These are phyloP conservation scores for Przewalskia tangutica DNA, from an alignment of 257 asterid genomes.

Conservation along the genomic window DNA sequence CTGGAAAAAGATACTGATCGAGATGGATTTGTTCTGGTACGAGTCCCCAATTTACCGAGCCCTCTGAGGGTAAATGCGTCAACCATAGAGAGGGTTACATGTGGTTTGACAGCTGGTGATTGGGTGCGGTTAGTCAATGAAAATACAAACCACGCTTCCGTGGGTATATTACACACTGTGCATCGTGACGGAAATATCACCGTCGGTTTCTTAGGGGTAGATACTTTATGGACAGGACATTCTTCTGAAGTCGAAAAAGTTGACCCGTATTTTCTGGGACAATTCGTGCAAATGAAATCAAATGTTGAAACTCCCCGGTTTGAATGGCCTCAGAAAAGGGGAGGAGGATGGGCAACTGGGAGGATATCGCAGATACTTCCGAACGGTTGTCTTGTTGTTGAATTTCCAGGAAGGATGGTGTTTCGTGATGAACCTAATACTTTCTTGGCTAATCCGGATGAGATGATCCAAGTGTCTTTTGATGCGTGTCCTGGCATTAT, in stretches of 20 bases:
- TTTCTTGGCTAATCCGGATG: constrained; percentile 52
- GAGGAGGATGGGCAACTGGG: constrained; percentile 44
- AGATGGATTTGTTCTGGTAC: constrained; percentile 37
- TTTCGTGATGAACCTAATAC: constrained; percentile 15
- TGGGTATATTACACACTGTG: constrained; percentile 47
- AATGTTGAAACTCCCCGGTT: constrained; percentile 33
- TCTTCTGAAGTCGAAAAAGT: constrained; percentile 33
- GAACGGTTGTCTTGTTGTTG: constrained; percentile 49
- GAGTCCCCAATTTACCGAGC: constrained; percentile 26
- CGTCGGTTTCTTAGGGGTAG: constrained; percentile 45
- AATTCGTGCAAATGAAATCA: constrained; percentile 38
- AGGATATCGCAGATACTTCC: constrained; percentile 38
- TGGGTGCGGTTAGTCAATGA: constrained; percentile 41
- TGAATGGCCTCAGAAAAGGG: constrained; percentile 45
- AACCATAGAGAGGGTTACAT: constrained; percentile 43
- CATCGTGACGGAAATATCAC: constrained; percentile 35
- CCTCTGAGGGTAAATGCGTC: constrained; percentile 35
- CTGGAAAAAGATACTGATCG: constrained; percentile 45
- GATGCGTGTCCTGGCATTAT: constrained; percentile 40
- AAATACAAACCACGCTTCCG: constrained; percentile 27
- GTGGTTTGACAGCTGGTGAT: constrained; percentile 50
- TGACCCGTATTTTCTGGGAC: constrained; percentile 33
- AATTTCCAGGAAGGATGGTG: constrained; percentile 40
- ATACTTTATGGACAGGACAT: constrained; percentile 45
- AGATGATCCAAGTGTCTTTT: constrained; percentile 42